Evolutionary conservation across 2,329 filamentous ascomycete genomes (phyloP).

Genomic region (Ascochyta rabiei): DNA sequence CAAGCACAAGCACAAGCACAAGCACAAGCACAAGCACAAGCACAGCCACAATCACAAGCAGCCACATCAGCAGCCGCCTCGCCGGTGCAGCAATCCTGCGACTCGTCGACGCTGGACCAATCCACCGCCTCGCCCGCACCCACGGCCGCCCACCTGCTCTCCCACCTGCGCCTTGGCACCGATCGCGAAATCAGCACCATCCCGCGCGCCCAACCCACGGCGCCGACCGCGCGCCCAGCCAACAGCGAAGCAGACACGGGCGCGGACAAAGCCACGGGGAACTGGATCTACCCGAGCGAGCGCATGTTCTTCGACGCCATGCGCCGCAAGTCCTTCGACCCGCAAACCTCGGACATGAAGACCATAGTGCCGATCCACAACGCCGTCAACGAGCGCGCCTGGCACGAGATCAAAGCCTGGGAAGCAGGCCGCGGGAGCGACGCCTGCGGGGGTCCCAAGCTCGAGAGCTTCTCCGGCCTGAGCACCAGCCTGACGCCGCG

Average conservation of each 20-base stretch:
- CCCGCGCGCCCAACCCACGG: conserved; percentile 37
- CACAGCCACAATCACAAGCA: conserved; percentile 24
- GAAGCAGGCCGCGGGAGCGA: conserved; percentile 69
- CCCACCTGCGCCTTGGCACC: conserved; percentile 42
- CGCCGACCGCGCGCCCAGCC: conserved; percentile 55
- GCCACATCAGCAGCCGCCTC: conserved; percentile 24
- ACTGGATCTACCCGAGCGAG: conserved; percentile 97
- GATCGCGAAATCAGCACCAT: conserved; percentile 56
- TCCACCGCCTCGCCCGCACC: conserved; percentile 29
- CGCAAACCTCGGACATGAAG: conserved; percentile 76
- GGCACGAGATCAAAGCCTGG: conserved; percentile 90
- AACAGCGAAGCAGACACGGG: conserved; percentile 77
- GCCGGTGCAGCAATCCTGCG: conserved; percentile 41
- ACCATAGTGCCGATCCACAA: conserved; percentile 97
- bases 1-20: conserved; percentile 19
- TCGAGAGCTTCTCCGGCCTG: conserved; percentile 82
- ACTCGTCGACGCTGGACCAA: conserved; percentile 47
- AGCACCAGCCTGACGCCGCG: conserved; percentile 72
- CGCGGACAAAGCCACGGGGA: conserved; percentile 71
- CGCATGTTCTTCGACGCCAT: conserved; percentile 98
- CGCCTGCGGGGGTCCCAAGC: conserved; percentile 75
- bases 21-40: conserved; percentile 8
- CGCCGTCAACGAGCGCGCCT: conserved; percentile 95
- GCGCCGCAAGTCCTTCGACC: conserved; percentile 84
- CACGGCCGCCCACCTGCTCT: conserved; percentile 26